Conservation (phyloP, 2,329 filamentous ascomycete genomes). For the Talaromyces islandicus region DNA sequence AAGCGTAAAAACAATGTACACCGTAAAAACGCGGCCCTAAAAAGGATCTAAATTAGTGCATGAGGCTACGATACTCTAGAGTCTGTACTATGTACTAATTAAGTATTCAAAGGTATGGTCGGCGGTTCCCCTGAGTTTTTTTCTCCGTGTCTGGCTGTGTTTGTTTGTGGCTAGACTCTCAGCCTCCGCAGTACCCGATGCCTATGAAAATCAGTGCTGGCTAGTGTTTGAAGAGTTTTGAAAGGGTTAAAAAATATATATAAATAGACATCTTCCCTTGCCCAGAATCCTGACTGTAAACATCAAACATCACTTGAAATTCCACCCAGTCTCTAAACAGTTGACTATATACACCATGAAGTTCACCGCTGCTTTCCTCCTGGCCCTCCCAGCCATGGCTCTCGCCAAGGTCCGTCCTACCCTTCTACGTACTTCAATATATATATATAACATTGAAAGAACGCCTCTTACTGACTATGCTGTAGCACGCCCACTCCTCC, state of each 20-base stretch:
- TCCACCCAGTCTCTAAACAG: not conserved
- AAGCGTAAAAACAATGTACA: too few species aligned
- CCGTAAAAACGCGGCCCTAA: too few species aligned
- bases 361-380: not conserved
- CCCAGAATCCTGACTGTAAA: not conserved
- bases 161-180: not conserved
- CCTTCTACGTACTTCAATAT: too few species aligned
- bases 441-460: too few species aligned
- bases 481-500: not conserved
- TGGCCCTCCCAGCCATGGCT: not conserved
- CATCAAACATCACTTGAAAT: too few species aligned
- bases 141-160: not conserved
- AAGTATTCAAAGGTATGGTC: not conserved
- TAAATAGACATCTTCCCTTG: not conserved
- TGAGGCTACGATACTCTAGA: too few species aligned
- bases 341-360: not conserved
- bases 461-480: too few species aligned
- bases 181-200: not conserved
- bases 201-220: too few species aligned
- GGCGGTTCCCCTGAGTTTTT: not conserved
- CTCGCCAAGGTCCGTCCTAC: not conserved
- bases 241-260: not conserved
- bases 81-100: too few species aligned
- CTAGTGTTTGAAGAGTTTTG: not conserved
- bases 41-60: not conserved